Evolutionary conservation across 1,284 basidiomycete genomes (phyloP).

Genomic region (Malassezia caprae): DNA sequence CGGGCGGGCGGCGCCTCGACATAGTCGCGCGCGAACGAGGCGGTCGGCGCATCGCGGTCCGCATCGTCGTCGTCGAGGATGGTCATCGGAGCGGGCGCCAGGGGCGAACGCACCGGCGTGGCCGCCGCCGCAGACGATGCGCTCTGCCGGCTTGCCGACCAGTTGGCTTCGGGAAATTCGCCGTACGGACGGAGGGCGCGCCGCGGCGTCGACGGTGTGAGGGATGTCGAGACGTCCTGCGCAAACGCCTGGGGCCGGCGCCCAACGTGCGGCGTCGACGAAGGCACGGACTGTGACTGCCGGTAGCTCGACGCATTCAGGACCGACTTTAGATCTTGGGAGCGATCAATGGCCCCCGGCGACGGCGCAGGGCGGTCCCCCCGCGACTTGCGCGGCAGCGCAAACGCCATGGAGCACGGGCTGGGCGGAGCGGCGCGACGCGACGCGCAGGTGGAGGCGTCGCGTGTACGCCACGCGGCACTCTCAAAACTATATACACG

Average conservation of each 20-base stretch:
- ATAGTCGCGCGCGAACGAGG: slow-evolving; percentile 5
- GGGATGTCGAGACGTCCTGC: not conserved
- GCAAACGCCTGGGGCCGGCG: slow-evolving; percentile 10
- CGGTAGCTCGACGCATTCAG: slow-evolving; percentile 1
- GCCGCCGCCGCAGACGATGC: not conserved
- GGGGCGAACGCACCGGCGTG: not conserved
- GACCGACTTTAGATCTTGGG: slow-evolving; percentile 6
- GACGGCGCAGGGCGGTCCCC: not conserved
- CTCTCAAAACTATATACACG: slow-evolving; percentile 16
- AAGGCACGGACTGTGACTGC: not conserved
- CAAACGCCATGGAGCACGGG: slow-evolving; percentile 13
- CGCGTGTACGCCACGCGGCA: not conserved
- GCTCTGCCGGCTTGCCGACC: not conserved
- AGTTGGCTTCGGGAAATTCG: not conserved
- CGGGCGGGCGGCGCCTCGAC: not conserved
- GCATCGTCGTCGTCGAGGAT: slow-evolving; percentile 10
- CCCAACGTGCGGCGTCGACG: slow-evolving; percentile 8
- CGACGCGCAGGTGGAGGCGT: slow-evolving; percentile 4
- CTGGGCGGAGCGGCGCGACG: not conserved
- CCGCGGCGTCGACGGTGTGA: slow-evolving; percentile 15
- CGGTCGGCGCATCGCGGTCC: not conserved
- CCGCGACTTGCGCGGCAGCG: slow-evolving; percentile 20
- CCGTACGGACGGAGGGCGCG: slow-evolving; percentile 12
- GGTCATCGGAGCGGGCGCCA: slow-evolving; percentile 2
- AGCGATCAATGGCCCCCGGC: not conserved